Evolutionary conservation across 768 basidiomycete species (phyloP).

Genomic region (Kwoniella sp.): DNA sequence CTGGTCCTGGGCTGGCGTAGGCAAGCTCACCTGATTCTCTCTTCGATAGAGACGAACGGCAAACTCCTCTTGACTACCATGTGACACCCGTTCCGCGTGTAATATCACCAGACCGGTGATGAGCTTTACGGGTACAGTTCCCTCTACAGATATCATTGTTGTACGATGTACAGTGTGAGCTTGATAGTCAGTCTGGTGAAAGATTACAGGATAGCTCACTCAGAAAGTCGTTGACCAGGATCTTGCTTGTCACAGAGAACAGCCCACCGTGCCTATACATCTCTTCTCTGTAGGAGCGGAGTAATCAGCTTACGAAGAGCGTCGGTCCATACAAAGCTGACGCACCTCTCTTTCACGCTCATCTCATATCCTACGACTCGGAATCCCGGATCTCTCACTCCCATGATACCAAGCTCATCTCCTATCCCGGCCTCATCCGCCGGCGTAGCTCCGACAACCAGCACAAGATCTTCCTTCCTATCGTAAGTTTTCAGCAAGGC

Average conservation of each 20-base stretch:
- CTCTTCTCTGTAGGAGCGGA: constrained; percentile 64
- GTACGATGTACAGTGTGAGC: too few species aligned
- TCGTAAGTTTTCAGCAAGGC: constrained; percentile 91
- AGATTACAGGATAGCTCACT: constrained; percentile 56
- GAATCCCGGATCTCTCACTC: constrained; percentile 82
- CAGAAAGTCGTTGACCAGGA: constrained; percentile 92
- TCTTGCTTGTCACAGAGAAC: constrained; percentile 88
- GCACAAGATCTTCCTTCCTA: constrained; percentile 75
- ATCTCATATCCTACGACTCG: constrained; percentile 82
- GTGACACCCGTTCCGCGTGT: constrained; percentile 90
- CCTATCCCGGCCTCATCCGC: constrained; percentile 91
- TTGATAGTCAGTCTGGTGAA: background rate
- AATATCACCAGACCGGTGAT: constrained; percentile 88
- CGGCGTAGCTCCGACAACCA: constrained; percentile 72
- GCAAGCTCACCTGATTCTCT: constrained; percentile 66
- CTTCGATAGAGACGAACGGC: constrained; percentile 88
- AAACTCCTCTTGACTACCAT: constrained; percentile 85
- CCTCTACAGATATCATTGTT: constrained; percentile 59
- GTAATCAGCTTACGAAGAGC: constrained; percentile 8
- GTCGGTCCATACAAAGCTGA: too few species aligned
- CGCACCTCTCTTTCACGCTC: constrained; percentile 74
- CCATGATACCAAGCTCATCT: constrained; percentile 89
- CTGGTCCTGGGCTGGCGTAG: background rate
- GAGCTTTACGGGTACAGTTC: constrained; percentile 74
- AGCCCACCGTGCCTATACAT: constrained; percentile 87